Percentiles rank a stretch among this genome's conserved stretches.
Evolutionary conservation across 306 rosid genomes (phyloP).

Genomic region (Ormosia emarginata): DNA sequence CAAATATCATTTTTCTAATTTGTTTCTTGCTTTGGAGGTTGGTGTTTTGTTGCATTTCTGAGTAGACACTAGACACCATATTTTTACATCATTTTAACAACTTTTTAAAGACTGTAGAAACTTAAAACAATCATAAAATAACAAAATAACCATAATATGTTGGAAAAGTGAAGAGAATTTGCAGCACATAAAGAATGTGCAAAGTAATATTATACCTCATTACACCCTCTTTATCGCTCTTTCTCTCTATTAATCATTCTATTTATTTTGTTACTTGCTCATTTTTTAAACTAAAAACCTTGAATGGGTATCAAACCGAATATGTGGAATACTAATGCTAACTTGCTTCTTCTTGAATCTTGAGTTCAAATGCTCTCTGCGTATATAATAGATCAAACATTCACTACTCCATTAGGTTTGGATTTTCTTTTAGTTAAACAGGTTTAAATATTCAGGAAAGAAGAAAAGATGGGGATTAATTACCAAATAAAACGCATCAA

Average conservation of each 20-base stretch:
- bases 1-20: no score
- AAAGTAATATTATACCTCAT: background rate
- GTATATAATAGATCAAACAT: background rate
- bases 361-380: background rate
- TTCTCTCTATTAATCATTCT: background rate
- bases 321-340: background rate
- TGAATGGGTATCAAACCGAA: background rate
- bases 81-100: background rate
- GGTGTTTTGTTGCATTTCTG: background rate
- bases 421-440: background rate
- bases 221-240: background rate
- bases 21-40: background rate
- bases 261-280: background rate
- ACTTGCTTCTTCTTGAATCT: background rate
- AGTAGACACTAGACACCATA: background rate
- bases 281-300: background rate
- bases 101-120: background rate
- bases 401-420: background rate
- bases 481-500: background rate
- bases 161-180: background rate
- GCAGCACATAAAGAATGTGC: background rate
- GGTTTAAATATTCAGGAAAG: background rate
- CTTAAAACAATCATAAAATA: background rate
- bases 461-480: background rate
- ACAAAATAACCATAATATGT: background rate